Base-by-base conservation (phyloP, 495 filamentous ascomycete species). In the Penicillium daleae region DNA sequence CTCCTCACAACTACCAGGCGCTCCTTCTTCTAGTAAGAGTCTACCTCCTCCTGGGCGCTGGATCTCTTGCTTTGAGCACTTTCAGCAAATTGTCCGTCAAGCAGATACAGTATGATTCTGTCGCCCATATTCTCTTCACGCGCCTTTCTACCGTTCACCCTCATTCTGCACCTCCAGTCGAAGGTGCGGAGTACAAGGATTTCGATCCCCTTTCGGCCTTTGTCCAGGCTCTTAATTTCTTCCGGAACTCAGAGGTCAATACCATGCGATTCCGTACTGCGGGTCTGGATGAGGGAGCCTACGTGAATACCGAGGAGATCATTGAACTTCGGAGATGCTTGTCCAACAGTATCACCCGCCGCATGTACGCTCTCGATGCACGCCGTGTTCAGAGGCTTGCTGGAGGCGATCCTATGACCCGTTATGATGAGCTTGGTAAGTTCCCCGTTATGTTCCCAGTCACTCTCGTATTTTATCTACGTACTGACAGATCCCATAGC, bases 71-170 rank as follows among this genome's bases (percentile, higher is more conserved):
- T 4, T 63, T 87, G 64, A 78, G 74, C 33, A 76, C 75, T 6
- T 87, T 87, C 61, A 76, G 77, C 57, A 81, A 78, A 42, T 74
- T 88, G 19, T 84, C 83, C 21, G 80, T 88, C 55, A 88, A 88
- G 62, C 84, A 88, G 46, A 70, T 87, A 29, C 86, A 88, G 65
- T 81, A 81, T 61, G 84, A 87, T 63, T 83, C 82, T 22, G 71
- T 88, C 50, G 78, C 83, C 15, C 85, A 88, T 64, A 82, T 82
- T 31, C 70, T 87, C 13, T 82, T 82, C 65, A 86, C 85, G 0
- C 80, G 85, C 17, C 74, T 88, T 42, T 82, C 83, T n/a, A 82
- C 80, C 0, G 77, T 87, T 12, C 84, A 85, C 60, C 83, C 83
- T 53, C 75, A 79, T 54, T 73, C 76, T 21, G 74, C 74, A 24